Evolutionary conservation across 108 stramenopile genomes (phyloP), one percentile per base, ranked within the genome.

Genomic region (Cylindrotheca fusiformis): DNA sequence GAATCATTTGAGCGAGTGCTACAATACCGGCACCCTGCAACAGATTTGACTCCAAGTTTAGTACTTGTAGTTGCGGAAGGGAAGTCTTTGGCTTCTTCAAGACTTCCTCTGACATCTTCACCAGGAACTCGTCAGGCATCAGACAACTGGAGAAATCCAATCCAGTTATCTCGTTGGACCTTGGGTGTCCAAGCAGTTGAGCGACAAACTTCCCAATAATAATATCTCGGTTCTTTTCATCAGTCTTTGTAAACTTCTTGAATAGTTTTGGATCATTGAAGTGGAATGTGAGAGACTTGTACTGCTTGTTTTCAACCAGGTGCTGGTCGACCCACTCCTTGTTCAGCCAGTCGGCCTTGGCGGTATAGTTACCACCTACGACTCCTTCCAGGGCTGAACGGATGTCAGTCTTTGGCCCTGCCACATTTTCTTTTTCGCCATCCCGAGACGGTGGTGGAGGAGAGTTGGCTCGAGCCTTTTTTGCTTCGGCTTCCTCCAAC

Each of bases 21-120:
- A 46, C 48, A 5, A 74, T 51, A 25, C 78, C 78, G 21, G 47
- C 33, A 24, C 61, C 48, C 12, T 26, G 31, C 2, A 79, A 48
- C 6, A 67, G 48, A 47, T 79, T 79, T 50, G 67, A 58, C 52
- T 79, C 78, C 25, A 79, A 24, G 45, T 79, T 79, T 17, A 79
- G 24, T 0, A 65, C 58, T 27, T 72, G 67, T 14, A 78, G 48
- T n/a, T 72, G 72, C 5, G 68, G 72, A 28, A 74, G 48, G 8
- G 52, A 41, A 26, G 20, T 49, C 4, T 14, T n/a, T 6, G 28
- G 27, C 20, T 31, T 66, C 10, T 44, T 61, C 18, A 65, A 12
- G 32, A 68, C 71, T 26, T 52, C 21, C 3, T 65, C 51, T 2
- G 55, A 48, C 1, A 79, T 50, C 1, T 44, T 19, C 17, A 30